Evolutionary conservation across 176 grass and related monocot genomes (phyloP), one percentile per base, ranked within the genome.

Genomic region (Guadua angustifolia): DNA sequence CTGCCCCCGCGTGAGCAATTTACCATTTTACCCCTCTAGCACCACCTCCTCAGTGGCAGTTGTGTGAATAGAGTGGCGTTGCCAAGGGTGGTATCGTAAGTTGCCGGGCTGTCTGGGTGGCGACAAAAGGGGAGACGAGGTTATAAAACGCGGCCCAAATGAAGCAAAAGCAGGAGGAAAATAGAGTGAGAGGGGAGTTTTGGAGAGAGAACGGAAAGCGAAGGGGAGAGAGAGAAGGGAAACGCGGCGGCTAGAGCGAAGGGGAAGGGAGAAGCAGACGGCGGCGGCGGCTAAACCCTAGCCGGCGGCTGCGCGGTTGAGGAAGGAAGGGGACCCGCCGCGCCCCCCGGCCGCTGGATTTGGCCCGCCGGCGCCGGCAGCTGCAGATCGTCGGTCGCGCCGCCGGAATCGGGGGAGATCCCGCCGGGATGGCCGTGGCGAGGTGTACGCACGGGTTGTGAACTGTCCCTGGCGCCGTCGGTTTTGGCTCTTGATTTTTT

Each of bases 401-500:
- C 83, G 88, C 56, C 67, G 91, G 83, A 93, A 91, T 91, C 88
- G 88, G 81, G 61, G 76, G 77, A 86, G 84, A 90, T 91, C 80
- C 88, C 81, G 75, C 43, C 43, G 77, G 69, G 77, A 70, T 63
- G 82, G 68, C 52, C 84, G 32, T 19, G 55, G 56, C 57, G 56
- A 21, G 40, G 40, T 35, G 40, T 21, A 43, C 36, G 76, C 17
- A 4, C 9, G 0, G 51, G 47, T 71, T 56, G 22, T 87, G 79
- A 87, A 60, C 52, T 86, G n/a, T n/a, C 10, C 24, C 57, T 47
- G 67, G n/a, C 16, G 32, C 40, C 18, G 71, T 56, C 22, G n/a
- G 83, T 60, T 60, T 39, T 4, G 16, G 24, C 57, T 72, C 57
- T 32, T 11, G 24, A 21, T 3, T 64, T 14, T 51, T 51, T 11